A percentile compares a stretch with the other conserved stretches of the same genome.
Conservation (phyloP, 441 rosid species). For the Gossypium schwendimanii region DNA sequence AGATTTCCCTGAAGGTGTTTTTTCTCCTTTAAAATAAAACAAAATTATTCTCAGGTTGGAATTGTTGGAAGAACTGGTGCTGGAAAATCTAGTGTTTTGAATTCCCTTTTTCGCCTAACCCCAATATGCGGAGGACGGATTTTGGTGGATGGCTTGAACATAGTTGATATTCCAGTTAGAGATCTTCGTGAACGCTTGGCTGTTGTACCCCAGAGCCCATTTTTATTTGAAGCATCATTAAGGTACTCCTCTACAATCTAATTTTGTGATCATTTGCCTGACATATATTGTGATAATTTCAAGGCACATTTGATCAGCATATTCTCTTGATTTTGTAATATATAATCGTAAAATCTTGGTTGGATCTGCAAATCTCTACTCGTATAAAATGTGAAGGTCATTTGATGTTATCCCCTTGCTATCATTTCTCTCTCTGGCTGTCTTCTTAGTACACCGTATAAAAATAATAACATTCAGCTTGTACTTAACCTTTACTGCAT, state of each 20-base stretch:
- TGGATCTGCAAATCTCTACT: neutral
- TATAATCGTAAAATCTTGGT: neutral
- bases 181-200: slow-evolving; percentile 76
- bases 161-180: slow-evolving; percentile 58
- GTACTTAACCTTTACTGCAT: neutral
- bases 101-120: slow-evolving; percentile 81
- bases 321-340: neutral
- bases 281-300: neutral
- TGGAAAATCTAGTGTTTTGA: slow-evolving; percentile 88
- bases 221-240: slow-evolving; percentile 79
- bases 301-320: neutral
- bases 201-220: slow-evolving; percentile 93
- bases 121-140: slow-evolving; percentile 60
- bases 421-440: neutral
- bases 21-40: neutral
- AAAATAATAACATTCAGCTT: neutral
- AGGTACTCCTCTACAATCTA: slow-evolving; percentile 34
- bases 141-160: slow-evolving; percentile 69
- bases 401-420: neutral
- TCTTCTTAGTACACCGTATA: neutral
- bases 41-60: slow-evolving; percentile 53
- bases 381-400: neutral
- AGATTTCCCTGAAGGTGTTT: neutral
- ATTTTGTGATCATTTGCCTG: neutral
- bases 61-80: slow-evolving; percentile 97